phyloP scores from a whole-genome alignment of 331 rosid genomes.

The Malus hybrid region DNA sequence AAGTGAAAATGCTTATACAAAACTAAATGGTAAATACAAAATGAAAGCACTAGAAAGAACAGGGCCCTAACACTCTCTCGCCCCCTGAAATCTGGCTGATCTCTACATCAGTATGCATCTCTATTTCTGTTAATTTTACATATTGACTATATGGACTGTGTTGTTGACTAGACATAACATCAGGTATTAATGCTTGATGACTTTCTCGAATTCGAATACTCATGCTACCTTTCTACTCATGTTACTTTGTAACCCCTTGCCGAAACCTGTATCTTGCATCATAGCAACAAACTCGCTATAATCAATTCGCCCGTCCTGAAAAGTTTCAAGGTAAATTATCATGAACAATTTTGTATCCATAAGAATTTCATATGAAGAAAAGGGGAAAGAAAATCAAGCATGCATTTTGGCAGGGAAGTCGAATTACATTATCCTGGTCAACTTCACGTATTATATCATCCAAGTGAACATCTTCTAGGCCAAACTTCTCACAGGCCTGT shows the following conservation, averaged over 20 bases:
- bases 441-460: slow-evolving; percentile 72
- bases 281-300: slow-evolving; percentile 77
- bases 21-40: slow-evolving; percentile 23
- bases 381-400: neutral
- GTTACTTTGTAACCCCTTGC: slow-evolving; percentile 35
- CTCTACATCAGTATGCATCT: slow-evolving; percentile 33
- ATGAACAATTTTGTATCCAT: neutral
- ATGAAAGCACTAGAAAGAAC: slow-evolving; percentile 21
- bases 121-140: slow-evolving; percentile 19
- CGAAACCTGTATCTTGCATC: slow-evolving; percentile 79
- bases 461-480: slow-evolving; percentile 49
- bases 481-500: slow-evolving; percentile 69
- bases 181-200: slow-evolving; percentile 25
- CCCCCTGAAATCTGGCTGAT: slow-evolving; percentile 31
- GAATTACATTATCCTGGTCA: slow-evolving; percentile 71
- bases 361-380: neutral
- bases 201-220: slow-evolving; percentile 14
- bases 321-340: neutral
- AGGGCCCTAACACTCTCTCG: slow-evolving; percentile 21
- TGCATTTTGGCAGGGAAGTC: neutral
- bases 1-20: slow-evolving; percentile 9
- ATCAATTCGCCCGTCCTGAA: slow-evolving; percentile 90
- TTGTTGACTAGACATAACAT: slow-evolving; percentile 22
- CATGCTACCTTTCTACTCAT: slow-evolving; percentile 12
- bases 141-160: slow-evolving; percentile 16